Percentiles rank a stretch among this genome's conserved stretches.
Conservation (phyloP, 208 protist species). For the Acanthamoeba culbertsoni region DNA sequence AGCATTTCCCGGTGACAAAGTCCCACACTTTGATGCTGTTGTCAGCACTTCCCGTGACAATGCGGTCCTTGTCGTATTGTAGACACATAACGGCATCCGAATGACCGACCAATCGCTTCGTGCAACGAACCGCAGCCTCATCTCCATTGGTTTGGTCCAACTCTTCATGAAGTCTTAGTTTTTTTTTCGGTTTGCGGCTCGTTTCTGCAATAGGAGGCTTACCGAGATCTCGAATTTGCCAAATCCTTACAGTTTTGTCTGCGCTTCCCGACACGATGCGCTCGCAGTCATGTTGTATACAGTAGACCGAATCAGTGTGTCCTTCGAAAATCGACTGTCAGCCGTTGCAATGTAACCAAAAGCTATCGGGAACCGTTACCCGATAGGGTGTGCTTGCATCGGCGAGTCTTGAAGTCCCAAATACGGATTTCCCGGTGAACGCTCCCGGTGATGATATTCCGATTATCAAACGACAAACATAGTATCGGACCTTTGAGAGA, state of each 20-base stretch:
- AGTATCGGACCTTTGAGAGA: background rate
- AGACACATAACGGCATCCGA: slow-evolving; percentile 26
- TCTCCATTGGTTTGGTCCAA: background rate
- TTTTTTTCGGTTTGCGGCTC: too few species aligned
- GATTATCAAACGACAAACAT: slow-evolving; percentile 18
- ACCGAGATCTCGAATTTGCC: background rate
- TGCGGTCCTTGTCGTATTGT: slow-evolving; percentile 2
- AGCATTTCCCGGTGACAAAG: background rate
- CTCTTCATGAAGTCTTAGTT: background rate
- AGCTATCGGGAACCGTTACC: background rate
- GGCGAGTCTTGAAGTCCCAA: background rate
- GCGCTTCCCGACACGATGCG: background rate
- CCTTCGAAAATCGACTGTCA: too few species aligned
- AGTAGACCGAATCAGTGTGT: slow-evolving; percentile 23
- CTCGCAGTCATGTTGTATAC: slow-evolving; percentile 7
- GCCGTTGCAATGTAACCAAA: too few species aligned
- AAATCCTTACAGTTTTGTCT: slow-evolving; percentile 26
- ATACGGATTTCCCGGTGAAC: background rate
- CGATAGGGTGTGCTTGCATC: slow-evolving; percentile 22
- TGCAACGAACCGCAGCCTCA: background rate
- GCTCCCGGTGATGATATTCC: slow-evolving; percentile 22
- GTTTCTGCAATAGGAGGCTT: background rate
- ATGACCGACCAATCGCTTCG: background rate
- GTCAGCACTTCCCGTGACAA: slow-evolving; percentile 20
- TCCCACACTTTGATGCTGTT: slow-evolving; percentile 55